These are phyloP conservation scores for Ustanciosporium gigantosporum DNA, from an alignment of 1,284 basidiomycete genomes.

Conservation along the genomic window DNA sequence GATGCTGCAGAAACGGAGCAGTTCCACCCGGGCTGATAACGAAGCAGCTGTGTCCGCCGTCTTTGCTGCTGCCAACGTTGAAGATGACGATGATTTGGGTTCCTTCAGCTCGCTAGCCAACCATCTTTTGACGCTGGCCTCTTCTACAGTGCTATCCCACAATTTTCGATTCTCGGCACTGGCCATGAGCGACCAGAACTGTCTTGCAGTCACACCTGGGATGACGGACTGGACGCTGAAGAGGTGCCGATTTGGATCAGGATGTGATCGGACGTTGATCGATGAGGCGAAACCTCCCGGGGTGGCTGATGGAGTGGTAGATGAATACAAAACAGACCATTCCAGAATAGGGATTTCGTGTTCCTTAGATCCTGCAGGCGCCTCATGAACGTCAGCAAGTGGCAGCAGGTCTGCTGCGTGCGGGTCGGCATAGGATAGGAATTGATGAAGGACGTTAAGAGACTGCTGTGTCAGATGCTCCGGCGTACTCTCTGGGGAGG, in stretches of 20 bases:
- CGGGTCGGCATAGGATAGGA: conserved; percentile 34
- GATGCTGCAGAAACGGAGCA: conserved; percentile 46
- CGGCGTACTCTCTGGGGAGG: not conserved
- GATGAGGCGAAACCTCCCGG: conserved; percentile 28
- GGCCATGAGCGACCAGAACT: conserved; percentile 56
- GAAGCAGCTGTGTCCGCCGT: conserved; percentile 4
- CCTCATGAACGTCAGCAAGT: conserved; percentile 3
- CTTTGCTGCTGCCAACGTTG: conserved; percentile 2
- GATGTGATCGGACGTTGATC: conserved; percentile 45
- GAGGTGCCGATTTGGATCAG: conserved; percentile 34
- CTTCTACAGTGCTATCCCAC: conserved; percentile 46
- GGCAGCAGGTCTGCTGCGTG: conserved; percentile 22
- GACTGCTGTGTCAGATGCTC: conserved; percentile 22
- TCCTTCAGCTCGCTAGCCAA: conserved; percentile 7
- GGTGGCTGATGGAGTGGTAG: conserved; percentile 11
- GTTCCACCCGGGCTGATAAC: conserved; percentile 34
- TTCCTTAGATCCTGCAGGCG: conserved; percentile 1
- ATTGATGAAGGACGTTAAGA: conserved; percentile 27
- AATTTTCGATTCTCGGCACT: conserved; percentile 44
- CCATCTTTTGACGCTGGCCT: conserved; percentile 36
- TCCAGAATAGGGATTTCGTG: conserved; percentile 35
- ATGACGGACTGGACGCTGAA: conserved; percentile 48
- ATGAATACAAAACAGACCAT: conserved; percentile 42
- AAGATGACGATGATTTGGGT: not conserved
- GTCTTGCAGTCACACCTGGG: conserved; percentile 36